These are phyloP conservation scores for Wickerhamiella australiensis DNA, from an alignment of 805 yeast species.

Conservation along the genomic window DNA sequence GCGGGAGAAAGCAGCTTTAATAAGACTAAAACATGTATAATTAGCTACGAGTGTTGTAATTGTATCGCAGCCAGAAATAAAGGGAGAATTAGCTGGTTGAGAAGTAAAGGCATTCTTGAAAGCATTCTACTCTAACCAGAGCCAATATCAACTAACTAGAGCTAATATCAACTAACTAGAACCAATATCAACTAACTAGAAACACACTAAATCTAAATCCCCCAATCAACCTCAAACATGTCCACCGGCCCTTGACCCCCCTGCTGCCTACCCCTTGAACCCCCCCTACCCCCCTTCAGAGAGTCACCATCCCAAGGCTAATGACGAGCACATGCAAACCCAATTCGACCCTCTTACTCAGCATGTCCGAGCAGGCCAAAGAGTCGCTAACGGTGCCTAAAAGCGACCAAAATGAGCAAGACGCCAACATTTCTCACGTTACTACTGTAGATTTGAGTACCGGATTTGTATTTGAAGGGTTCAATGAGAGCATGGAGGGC, in stretches of 20 bases:
- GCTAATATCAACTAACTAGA: too few species aligned
- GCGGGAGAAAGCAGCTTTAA: background rate
- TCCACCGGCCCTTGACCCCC: too few species aligned
- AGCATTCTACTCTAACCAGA: too few species aligned
- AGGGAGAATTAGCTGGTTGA: too few species aligned
- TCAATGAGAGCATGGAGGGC: constrained; percentile 51
- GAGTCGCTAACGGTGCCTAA: constrained; percentile 1
- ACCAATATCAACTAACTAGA: too few species aligned
- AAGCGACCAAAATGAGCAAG: background rate
- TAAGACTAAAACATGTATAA: background rate
- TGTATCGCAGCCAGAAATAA: too few species aligned
- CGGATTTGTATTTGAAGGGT: constrained; percentile 13
- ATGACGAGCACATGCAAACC: background rate
- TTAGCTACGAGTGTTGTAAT: too few species aligned
- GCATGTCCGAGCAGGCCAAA: constrained; percentile 2
- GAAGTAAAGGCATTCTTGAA: too few species aligned
- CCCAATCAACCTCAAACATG: too few species aligned
- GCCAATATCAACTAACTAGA: too few species aligned
- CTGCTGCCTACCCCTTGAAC: too few species aligned
- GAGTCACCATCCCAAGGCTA: background rate
- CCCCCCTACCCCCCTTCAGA: background rate
- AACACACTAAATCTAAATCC: too few species aligned
- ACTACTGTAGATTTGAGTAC: constrained; percentile 8
- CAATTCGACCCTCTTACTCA: background rate
- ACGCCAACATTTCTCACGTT: constrained; percentile 8